phyloP scores from a whole-genome alignment of 176 grass and related monocot genomes.

The Saccharum spontaneum region DNA sequence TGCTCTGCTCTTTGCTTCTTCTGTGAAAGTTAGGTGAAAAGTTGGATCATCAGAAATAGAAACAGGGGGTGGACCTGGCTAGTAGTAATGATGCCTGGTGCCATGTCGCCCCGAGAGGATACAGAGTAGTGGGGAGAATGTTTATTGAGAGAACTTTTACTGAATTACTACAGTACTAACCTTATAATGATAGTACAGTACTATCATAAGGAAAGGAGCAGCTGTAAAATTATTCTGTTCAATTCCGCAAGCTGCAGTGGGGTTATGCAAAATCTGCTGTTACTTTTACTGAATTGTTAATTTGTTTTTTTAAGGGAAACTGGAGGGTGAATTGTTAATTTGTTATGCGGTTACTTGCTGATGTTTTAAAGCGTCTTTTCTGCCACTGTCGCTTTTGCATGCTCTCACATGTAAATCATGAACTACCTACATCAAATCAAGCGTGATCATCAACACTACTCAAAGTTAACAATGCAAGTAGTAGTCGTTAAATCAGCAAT shows the following conservation, averaged over 20 bases:
- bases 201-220: neutral
- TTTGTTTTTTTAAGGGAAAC: too few species aligned
- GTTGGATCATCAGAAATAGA: constrained; percentile 9
- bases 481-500: neutral
- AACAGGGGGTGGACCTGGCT: constrained; percentile 14
- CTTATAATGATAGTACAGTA: neutral
- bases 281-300: neutral
- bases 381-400: neutral
- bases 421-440: neutral
- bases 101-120: neutral
- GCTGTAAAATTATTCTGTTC: neutral
- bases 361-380: neutral
- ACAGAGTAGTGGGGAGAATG: neutral
- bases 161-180: neutral
- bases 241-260: neutral
- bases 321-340: too few species aligned
- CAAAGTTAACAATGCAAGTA: constrained; percentile 7
- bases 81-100: neutral
- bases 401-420: constrained; percentile 10
- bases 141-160: neutral
- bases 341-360: neutral
- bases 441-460: neutral
- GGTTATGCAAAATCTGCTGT: neutral
- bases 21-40: constrained; percentile 48
- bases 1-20: neutral